Evolutionary conservation across 1,284 basidiomycete genomes (phyloP).

Genomic region (Cryptococcus sp.): DNA sequence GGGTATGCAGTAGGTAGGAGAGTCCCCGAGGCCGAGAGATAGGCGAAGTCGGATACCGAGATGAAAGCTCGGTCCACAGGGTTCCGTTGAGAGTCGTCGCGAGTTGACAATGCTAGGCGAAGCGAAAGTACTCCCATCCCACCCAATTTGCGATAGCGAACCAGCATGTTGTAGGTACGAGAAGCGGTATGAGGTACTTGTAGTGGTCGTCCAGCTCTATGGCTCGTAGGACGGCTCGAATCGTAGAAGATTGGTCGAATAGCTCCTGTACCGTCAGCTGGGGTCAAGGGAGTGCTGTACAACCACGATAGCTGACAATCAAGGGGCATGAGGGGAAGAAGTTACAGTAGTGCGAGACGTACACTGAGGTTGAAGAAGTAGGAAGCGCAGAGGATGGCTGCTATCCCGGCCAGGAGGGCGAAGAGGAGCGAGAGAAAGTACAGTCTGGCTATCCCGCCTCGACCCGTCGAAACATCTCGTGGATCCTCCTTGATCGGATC

Average conservation of each 20-base stretch:
- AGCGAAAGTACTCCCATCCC: conserved; percentile 89
- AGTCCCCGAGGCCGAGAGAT: not conserved
- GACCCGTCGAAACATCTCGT: too few relatives aligned
- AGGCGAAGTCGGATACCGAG: too few relatives aligned
- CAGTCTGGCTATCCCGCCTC: too few relatives aligned
- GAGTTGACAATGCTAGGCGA: conserved; percentile 54
- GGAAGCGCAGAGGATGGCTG: not conserved
- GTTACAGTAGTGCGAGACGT: too few relatives aligned
- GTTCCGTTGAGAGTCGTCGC: too few relatives aligned
- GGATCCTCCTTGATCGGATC: too few relatives aligned
- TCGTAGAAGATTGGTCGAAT: not conserved
- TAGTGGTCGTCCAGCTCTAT: conserved; percentile 64
- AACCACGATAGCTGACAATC: too few relatives aligned
- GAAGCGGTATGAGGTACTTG: conserved; percentile 74
- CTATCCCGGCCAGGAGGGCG: not conserved
- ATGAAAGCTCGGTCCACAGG: too few relatives aligned
- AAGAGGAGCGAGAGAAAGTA: not conserved
- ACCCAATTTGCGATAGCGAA: conserved; percentile 96
- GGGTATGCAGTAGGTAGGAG: too few relatives aligned
- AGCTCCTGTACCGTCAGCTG: not conserved
- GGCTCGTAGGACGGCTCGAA: conserved; percentile 1
- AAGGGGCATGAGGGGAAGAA: too few relatives aligned
- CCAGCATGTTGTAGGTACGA: conserved; percentile 74
- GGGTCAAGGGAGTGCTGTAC: too few relatives aligned
- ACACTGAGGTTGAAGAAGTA: not conserved